phyloP scores from a whole-genome alignment of 2,329 filamentous ascomycete genomes.

The Cercospora nicotianae region DNA sequence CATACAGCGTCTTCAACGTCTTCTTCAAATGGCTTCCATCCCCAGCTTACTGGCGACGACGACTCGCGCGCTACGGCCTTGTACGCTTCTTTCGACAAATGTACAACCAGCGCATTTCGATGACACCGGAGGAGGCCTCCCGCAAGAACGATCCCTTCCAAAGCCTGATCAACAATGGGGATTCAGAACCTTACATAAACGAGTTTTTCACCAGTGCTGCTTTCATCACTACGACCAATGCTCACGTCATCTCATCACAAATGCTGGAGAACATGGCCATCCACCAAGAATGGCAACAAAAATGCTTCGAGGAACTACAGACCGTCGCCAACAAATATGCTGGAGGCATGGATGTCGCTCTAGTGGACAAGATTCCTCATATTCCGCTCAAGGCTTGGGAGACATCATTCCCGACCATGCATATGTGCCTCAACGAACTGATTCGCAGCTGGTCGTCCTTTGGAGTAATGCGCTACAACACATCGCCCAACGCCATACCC shows the following conservation, averaged over 20 bases:
- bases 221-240: constrained; percentile 57
- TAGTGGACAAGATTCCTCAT: constrained; percentile 42
- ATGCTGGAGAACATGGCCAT: constrained; percentile 30
- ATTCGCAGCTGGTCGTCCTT: constrained; percentile 55
- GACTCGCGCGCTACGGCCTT: constrained; percentile 48
- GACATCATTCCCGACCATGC: constrained; percentile 53
- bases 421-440: constrained; percentile 54
- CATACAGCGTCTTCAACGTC: constrained; percentile 47
- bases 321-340: constrained; percentile 46
- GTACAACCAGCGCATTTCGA: constrained; percentile 46
- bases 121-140: constrained; percentile 32
- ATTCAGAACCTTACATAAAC: constrained; percentile 34
- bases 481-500: constrained; percentile 47
- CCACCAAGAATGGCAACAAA: constrained; percentile 48
- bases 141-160: constrained; percentile 54
- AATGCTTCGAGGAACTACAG: constrained; percentile 51
- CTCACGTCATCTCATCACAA: constrained; percentile 55
- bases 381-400: constrained; percentile 58
- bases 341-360: constrained; percentile 34
- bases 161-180: constrained; percentile 53
- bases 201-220: constrained; percentile 55
- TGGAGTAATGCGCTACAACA: constrained; percentile 49
- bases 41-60: constrained; percentile 44
- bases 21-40: constrained; percentile 57
- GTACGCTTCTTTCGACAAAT: constrained; percentile 52